Conservation (phyloP, 805 yeast genomes). For the Cyberlindnera misumaiensis region DNA sequence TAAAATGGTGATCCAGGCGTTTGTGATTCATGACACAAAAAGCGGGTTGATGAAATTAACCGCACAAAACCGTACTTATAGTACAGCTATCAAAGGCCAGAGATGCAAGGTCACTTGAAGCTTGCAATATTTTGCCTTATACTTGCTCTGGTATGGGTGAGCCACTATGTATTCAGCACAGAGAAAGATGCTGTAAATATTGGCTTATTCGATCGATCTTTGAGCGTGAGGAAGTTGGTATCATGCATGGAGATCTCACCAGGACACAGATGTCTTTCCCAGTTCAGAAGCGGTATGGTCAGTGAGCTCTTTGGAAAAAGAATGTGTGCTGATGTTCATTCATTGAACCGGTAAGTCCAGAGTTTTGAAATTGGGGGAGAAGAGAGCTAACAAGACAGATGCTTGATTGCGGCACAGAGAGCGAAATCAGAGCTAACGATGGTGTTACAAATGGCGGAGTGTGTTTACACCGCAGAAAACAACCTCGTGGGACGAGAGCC, state of each 20-base stretch:
- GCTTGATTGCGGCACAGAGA: too few species aligned
- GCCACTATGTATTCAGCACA: background rate
- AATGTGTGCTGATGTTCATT: background rate
- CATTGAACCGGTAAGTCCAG: background rate
- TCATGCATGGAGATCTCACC: slow-evolving; percentile 8
- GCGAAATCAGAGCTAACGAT: background rate
- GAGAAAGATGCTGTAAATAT: background rate
- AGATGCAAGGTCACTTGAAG: background rate
- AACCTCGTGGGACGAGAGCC: background rate
- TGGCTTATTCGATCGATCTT: slow-evolving; percentile 1
- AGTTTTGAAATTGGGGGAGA: background rate
- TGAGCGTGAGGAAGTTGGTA: slow-evolving; percentile 6
- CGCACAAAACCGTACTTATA: too few species aligned
- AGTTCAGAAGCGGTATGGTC: slow-evolving; percentile 6
- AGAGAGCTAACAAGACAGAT: background rate
- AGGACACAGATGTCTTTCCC: slow-evolving; percentile 9
- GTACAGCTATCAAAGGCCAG: too few species aligned
- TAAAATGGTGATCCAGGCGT: background rate
- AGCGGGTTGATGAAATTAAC: too few species aligned
- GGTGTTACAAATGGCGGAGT: background rate
- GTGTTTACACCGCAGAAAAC: background rate
- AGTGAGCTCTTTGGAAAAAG: slow-evolving; percentile 1
- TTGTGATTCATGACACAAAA: slow-evolving; percentile 1
- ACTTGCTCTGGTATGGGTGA: background rate
- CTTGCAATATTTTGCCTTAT: background rate